Conservation (phyloP, 129 eudicot genomes). For the Smallanthus sonchifolius region DNA sequence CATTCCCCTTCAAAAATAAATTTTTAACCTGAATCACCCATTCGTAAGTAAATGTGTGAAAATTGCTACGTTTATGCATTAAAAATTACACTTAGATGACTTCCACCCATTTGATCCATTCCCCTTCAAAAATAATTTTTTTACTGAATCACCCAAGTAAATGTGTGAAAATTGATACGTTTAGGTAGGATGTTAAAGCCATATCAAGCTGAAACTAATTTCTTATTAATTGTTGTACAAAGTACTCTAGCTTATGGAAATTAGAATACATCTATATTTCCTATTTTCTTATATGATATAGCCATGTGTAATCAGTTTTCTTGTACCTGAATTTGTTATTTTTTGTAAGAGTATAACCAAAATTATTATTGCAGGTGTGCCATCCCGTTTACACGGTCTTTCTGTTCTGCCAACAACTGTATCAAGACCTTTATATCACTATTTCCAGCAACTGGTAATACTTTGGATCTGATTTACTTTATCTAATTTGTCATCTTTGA, state of each 20-base stretch:
- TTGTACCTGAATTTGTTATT: not conserved
- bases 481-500: not conserved
- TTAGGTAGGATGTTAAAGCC: not conserved
- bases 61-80: too few relatives aligned
- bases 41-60: too few relatives aligned
- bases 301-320: not conserved
- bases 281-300: not conserved
- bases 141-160: not conserved
- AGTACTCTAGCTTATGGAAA: not conserved
- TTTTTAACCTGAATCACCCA: too few relatives aligned
- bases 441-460: slow-evolving; percentile 65
- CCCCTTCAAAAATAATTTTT: not conserved
- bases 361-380: slow-evolving; percentile 44
- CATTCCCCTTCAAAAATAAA: too few relatives aligned
- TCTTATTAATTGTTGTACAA: not conserved
- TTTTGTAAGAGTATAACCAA: not conserved
- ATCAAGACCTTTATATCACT: slow-evolving; percentile 51
- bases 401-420: slow-evolving; percentile 34
- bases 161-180: not conserved
- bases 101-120: not conserved
- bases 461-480: slow-evolving; percentile 11
- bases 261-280: not conserved
- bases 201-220: not conserved
- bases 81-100: not conserved
- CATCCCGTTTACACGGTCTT: slow-evolving; percentile 36